phyloP scores from a whole-genome alignment of 305 asterid genomes.

The Andrographis paniculata region DNA sequence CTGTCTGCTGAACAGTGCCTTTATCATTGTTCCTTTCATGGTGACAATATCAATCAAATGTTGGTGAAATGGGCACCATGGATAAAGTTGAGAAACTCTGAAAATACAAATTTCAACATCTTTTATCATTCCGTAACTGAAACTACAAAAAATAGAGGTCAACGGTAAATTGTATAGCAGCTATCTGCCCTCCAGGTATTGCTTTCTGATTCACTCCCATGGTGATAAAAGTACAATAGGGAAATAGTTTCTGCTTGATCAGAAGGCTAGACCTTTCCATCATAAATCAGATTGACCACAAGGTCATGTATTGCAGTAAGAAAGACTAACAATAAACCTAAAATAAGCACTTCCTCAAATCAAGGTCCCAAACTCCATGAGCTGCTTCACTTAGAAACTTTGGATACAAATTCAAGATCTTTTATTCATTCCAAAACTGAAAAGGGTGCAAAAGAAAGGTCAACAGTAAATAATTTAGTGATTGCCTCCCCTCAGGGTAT shows the following conservation, averaged over 20 bases:
- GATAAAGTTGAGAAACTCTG: too few relatives aligned
- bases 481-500: conserved; percentile 8
- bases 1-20: conserved; percentile 14
- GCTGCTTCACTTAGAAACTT: background rate
- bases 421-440: conserved; percentile 18
- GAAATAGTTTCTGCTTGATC: conserved; percentile 3
- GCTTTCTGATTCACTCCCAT: conserved; percentile 3
- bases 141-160: conserved; percentile 1
- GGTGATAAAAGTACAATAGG: conserved; percentile 7
- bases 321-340: too few relatives aligned
- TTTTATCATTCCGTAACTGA: conserved; percentile 17
- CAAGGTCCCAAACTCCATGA: background rate
- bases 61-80: conserved; percentile 20
- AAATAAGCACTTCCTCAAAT: background rate
- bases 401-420: conserved; percentile 3
- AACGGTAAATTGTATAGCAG: conserved; percentile 15
- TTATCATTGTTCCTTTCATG: conserved; percentile 22
- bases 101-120: conserved; percentile 2
- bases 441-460: conserved; percentile 5
- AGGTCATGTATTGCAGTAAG: too few relatives aligned
- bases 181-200: conserved; percentile 3
- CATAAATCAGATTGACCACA: too few relatives aligned
- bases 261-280: too few relatives aligned
- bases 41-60: conserved; percentile 24
- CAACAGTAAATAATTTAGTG: conserved; percentile 14